Conservation (phyloP, 345 rosid genomes). For the Melaleuca quinquenervia region DNA sequence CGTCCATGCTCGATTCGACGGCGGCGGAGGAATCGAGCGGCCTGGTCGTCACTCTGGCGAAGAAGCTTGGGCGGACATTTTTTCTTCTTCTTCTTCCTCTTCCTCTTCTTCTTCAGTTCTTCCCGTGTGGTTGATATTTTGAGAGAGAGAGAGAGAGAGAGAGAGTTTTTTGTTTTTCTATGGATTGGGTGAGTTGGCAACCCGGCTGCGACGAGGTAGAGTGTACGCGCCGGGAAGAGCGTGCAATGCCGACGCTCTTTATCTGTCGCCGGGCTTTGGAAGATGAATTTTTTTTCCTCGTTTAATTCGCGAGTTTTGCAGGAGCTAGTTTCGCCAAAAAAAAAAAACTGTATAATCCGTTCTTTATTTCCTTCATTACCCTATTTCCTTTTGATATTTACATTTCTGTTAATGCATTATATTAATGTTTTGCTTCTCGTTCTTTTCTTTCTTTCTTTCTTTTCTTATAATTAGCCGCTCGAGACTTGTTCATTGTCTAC, state of each 20-base stretch:
- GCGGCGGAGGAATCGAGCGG: neutral
- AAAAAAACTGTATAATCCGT: no score
- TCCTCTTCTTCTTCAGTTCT: neutral
- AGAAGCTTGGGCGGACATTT: neutral
- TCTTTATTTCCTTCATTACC: no score
- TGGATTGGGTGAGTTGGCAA: neutral
- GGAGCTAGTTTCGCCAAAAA: neutral
- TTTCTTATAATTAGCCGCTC: neutral
- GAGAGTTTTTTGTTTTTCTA: neutral
- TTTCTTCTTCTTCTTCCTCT: neutral
- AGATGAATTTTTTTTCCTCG: no score
- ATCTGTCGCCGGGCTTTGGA: no score
- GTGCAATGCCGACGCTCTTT: neutral
- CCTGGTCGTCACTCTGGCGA: neutral
- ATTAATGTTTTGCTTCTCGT: neutral
- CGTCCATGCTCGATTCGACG: neutral
- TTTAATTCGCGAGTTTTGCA: neutral
- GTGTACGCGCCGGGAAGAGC: neutral
- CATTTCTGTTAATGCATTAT: accelerated
- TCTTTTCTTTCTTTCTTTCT: accelerated
- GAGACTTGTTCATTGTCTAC: neutral
- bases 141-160: neutral
- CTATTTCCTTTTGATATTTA: neutral
- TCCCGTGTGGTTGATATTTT: neutral
- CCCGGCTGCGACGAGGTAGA: neutral